These are phyloP conservation scores for Fabrea salina DNA, from an alignment of 169 alveolate genomes.

Conservation along the genomic window DNA sequence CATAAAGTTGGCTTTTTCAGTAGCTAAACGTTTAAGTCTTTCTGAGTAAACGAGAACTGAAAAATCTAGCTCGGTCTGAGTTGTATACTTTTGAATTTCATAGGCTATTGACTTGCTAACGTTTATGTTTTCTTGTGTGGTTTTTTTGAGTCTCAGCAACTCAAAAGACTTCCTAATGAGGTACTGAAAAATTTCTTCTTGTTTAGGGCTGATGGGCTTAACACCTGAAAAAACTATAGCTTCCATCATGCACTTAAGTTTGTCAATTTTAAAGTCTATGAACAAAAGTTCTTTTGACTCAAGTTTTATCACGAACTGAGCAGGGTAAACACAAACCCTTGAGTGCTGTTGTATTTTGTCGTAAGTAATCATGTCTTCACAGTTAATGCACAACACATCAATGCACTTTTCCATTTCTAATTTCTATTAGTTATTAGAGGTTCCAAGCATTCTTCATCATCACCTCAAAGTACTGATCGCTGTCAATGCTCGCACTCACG, in stretches of 20 bases:
- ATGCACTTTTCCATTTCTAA: constrained; percentile 10
- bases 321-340: not conserved
- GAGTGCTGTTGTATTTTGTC: not conserved
- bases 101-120: no score
- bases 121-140: not conserved
- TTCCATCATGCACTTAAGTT: not conserved
- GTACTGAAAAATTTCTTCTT: not conserved
- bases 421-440: constrained; percentile 37
- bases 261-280: not conserved
- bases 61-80: no score
- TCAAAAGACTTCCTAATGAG: not conserved
- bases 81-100: no score
- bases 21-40: not conserved
- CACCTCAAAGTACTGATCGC: constrained; percentile 62
- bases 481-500: constrained; percentile 64
- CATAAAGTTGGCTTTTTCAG: not conserved
- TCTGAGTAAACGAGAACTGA: no score
- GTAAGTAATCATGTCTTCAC: constrained; percentile 8
- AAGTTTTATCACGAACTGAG: not conserved
- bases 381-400: constrained; percentile 10
- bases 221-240: not conserved
- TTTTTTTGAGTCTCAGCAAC: not conserved
- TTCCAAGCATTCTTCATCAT: constrained; percentile 71
- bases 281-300: not conserved
- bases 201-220: not conserved